Conservation (phyloP, 257 asterid species). For the Lavandula angustifolia region DNA sequence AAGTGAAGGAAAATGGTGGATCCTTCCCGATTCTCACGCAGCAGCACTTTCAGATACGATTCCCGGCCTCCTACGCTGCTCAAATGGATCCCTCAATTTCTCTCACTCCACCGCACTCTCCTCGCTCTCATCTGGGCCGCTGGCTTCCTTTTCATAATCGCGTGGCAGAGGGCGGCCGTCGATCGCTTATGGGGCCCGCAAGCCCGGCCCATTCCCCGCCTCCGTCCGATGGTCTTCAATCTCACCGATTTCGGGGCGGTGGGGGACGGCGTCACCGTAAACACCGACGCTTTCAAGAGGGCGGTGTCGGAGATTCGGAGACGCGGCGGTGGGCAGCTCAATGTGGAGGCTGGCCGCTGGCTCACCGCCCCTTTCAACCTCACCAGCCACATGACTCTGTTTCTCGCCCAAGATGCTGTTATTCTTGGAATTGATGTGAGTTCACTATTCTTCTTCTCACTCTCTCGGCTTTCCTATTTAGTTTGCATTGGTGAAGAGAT, state of each 20-base stretch:
- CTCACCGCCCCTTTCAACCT: conserved; percentile 93
- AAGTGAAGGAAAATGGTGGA: conserved; percentile 49
- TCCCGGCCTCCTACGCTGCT: conserved; percentile 34
- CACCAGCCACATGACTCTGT: conserved; percentile 81
- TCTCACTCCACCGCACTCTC: conserved; percentile 45
- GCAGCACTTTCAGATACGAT: conserved; percentile 36
- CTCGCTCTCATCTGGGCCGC: conserved; percentile 65
- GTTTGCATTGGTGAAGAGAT: conserved; percentile 21
- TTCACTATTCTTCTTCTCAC: not conserved
- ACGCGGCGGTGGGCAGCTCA: conserved; percentile 92
- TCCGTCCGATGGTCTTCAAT: conserved; percentile 63
- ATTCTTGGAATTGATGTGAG: conserved; percentile 82
- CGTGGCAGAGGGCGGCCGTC: conserved; percentile 65
- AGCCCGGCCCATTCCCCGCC: conserved; percentile 62
- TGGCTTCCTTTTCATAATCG: conserved; percentile 62
- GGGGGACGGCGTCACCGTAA: conserved; percentile 76
- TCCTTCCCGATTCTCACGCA: conserved; percentile 48
- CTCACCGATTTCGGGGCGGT: conserved; percentile 84
- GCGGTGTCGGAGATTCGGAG: conserved; percentile 64
- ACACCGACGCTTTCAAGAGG: conserved; percentile 70
- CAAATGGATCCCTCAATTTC: conserved; percentile 38
- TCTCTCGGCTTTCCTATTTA: not conserved
- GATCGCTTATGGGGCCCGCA: conserved; percentile 48
- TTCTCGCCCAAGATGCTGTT: conserved; percentile 72
- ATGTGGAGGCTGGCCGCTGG: conserved; percentile 75